Percentiles rank a stretch among this genome's conserved stretches.
These are phyloP conservation scores for Globisporangium takayamanum DNA, from an alignment of 352 stramenopile genomes.

Conservation along the genomic window DNA sequence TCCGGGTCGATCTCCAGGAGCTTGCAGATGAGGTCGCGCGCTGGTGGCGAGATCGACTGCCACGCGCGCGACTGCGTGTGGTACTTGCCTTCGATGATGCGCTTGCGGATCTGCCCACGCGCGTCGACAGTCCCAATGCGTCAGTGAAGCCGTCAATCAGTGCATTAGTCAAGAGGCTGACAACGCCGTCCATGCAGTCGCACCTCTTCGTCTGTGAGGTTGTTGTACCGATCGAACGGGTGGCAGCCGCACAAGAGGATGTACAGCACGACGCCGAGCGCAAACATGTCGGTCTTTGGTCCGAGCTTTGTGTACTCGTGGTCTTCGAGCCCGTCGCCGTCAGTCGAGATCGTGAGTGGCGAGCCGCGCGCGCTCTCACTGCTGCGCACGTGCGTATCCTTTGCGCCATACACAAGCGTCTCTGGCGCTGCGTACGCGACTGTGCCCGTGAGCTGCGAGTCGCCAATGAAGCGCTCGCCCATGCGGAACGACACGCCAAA, in stretches of 20 bases:
- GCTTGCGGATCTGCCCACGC: slow-evolving; percentile 53
- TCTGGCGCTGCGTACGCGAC: slow-evolving; percentile 72
- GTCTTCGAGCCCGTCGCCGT: slow-evolving; percentile 20
- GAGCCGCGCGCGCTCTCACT: slow-evolving; percentile 4
- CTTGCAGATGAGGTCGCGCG: slow-evolving; percentile 65
- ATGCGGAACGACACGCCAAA: slow-evolving; percentile 81
- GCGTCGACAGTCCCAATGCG: neutral
- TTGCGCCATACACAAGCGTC: slow-evolving; percentile 45
- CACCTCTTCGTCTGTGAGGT: slow-evolving; percentile 77
- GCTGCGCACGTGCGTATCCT: slow-evolving; percentile 10
- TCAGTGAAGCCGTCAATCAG: neutral
- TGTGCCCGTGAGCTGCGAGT: slow-evolving; percentile 68
- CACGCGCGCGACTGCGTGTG: slow-evolving; percentile 64
- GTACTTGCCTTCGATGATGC: slow-evolving; percentile 77
- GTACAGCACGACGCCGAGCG: slow-evolving; percentile 76
- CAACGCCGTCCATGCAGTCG: neutral
- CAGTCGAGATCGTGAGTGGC: slow-evolving; percentile 1
- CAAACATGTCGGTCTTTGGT: slow-evolving; percentile 78
- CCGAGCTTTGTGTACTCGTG: slow-evolving; percentile 45
- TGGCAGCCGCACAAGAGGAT: slow-evolving; percentile 82
- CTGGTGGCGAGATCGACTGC: slow-evolving; percentile 56
- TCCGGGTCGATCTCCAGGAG: slow-evolving; percentile 58
- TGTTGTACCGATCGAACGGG: slow-evolving; percentile 84
- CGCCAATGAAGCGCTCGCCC: slow-evolving; percentile 66
- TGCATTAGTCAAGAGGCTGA: too few species aligned